Evolutionary conservation across 352 stramenopile species (phyloP), one percentile per base, ranked within the genome.

Genomic region (Pythium guiyangense): DNA sequence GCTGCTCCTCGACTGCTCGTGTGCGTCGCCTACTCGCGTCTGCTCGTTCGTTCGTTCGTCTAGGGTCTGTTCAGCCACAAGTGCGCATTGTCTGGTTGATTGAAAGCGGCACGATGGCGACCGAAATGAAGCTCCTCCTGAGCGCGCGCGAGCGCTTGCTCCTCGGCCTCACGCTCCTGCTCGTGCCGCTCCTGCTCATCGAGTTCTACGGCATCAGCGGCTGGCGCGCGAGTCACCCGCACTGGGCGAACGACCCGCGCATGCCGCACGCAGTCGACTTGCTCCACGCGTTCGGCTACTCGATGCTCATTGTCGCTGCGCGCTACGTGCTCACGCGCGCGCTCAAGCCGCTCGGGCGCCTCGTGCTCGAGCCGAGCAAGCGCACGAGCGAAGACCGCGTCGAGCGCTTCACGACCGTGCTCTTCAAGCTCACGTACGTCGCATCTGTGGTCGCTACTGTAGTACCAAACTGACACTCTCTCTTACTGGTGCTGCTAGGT

Each of bases 341-440:
- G 29, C 79, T 84, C 52, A 68, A 70, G 43, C 77, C 79, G 6
- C 22, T 89, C 20, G 79, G 63, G 0, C 70, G 71, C 15, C n/a
- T 66, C 39, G 49, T 84, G 29, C 73, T 89, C 11, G 69, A 76
- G 49, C 74, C 74, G 9, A 59, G 63, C 40, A 89, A 89, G 67
- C 72, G 79, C 55, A 55, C 64, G 34, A 64, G 67, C 26, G 66
- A 76, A 40, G 72, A 80, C 57, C 79, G 76, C 56, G 67, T 89
- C 37, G 70, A 86, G 54, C 79, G 79, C 54, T 89, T 89, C 54
- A 64, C 76, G 15, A 85, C 74, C 29, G 77, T 89, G 52, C 46
- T 87, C n/a, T 89, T 89, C 65, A 89, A 89, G 62, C 68, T 89
- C 43, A 58, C 83, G 74, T 85, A 29, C 48, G 37, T 62, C 31